A percentile compares a stretch with the other conserved stretches of the same genome.
Evolutionary conservation across 345 rosid species (phyloP).

Genomic region (Eucalyptus erythrocorys): DNA sequence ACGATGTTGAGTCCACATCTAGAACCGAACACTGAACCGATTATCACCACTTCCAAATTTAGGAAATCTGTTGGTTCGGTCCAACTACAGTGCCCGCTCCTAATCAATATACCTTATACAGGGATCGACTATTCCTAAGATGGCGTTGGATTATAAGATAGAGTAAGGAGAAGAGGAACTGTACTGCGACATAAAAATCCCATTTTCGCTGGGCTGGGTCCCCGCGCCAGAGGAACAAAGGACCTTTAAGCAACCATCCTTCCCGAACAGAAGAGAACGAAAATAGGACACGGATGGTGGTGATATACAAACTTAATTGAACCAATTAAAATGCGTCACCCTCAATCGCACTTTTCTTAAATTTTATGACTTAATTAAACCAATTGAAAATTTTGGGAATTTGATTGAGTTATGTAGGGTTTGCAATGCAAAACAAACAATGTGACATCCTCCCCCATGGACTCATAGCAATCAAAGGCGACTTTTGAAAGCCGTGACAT

Average conservation of each 20-base stretch:
- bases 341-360: neutral
- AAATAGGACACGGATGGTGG: neutral
- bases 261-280: neutral
- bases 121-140: neutral
- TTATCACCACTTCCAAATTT: neutral
- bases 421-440: neutral
- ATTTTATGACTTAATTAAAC: neutral
- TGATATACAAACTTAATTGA: neutral
- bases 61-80: neutral
- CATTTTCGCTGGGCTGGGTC: neutral
- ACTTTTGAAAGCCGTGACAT: neutral
- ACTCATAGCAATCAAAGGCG: neutral
- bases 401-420: no score
- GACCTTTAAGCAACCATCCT: neutral
- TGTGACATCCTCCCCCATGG: neutral
- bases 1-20: neutral
- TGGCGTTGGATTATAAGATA: neutral
- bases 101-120: neutral
- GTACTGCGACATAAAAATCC: neutral
- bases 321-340: neutral
- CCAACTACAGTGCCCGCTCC: no score
- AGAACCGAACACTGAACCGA: neutral
- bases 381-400: neutral
- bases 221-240: neutral
- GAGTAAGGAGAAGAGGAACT: neutral